Base-by-base conservation (phyloP, 805 yeast species). In the Candida arabinofermentans region DNA sequence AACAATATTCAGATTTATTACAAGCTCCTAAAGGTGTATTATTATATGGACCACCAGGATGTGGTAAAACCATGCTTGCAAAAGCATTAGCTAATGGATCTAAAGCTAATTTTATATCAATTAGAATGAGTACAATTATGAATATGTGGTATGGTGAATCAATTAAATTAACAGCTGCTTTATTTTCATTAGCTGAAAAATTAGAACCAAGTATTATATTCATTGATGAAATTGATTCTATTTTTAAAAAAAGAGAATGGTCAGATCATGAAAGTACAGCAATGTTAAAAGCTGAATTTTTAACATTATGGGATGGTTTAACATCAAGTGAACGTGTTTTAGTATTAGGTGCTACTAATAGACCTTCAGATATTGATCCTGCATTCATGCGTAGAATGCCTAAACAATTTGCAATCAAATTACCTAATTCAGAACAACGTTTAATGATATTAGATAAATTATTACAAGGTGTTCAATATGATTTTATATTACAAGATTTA, bases 101-200 rank as follows among this genome's bases (percentile, higher is more conserved):
- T 50, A 88, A 87, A 1, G 98, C 98, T 0, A 88, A 83, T 53
- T 91, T 91, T 65, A 75, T 91, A 37, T 88, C 90, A 54, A 84
- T 91, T 39, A 75, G 96, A 61, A 86, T 91, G 95, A 88, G 96
- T 21, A 81, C 91, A 2, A 79, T 91, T 14, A 86, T 90, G 91
- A 96, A 93, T 65, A 91, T 91, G 64, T 91, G 96, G 96, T 91
- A 87, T 59, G 99, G 99, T 13, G 98, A 91, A 64, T 80, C 91
- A 23, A 91, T 93, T 63, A 93, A 93, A 66, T 80, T 90, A 37
- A 93, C 88, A 1, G 95, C 90, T 50, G 98, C 96, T 1, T 78
- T 91, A 27, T 91, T 91, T 60, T 82, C 96, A 7, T 71, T 91
- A 42, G 98, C 97, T 4, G 72, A 77, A 46, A 91, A 93, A 58